phyloP scores from a whole-genome alignment of 139 green algal genomes.

The Volvox africanus region DNA sequence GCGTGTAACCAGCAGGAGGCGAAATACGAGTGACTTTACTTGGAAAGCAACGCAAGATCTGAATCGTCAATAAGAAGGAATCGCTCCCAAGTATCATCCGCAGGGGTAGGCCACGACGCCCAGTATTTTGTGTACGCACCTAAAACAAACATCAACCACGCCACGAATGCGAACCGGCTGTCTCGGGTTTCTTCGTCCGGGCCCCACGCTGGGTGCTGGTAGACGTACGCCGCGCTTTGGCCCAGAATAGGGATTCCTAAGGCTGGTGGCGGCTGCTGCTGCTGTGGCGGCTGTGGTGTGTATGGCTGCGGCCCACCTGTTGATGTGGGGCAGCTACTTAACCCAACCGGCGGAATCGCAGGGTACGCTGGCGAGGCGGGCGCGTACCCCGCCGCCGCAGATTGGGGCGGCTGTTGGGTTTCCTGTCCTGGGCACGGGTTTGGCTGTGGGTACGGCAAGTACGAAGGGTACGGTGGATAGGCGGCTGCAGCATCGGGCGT shows the following conservation, averaged over 20 bases:
- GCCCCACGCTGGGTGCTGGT: constrained; percentile 21
- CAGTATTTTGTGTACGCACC: background rate
- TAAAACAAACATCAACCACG: constrained; percentile 7
- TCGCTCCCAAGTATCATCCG: background rate
- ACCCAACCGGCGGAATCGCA: background rate
- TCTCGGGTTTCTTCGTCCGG: constrained; percentile 7
- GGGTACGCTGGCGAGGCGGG: background rate
- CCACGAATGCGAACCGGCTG: background rate
- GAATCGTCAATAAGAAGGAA: background rate
- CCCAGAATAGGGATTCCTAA: constrained; percentile 23
- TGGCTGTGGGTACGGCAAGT: background rate
- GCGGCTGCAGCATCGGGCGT: background rate
- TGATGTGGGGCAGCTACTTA: background rate
- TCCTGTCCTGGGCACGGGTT: background rate
- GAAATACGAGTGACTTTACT: no score
- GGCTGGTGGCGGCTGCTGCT: background rate
- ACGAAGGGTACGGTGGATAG: background rate
- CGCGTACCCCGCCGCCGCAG: background rate
- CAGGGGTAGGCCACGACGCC: no score
- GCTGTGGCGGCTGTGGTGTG: background rate
- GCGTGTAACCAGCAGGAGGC: background rate
- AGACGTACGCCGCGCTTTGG: background rate
- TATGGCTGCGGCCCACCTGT: background rate
- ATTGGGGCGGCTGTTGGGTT: background rate
- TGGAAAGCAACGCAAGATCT: background rate